Percentiles rank a stretch among this genome's conserved stretches.
phyloP scores from a whole-genome alignment of 495 filamentous ascomycete species.

The Annulohypoxylon bovei region DNA sequence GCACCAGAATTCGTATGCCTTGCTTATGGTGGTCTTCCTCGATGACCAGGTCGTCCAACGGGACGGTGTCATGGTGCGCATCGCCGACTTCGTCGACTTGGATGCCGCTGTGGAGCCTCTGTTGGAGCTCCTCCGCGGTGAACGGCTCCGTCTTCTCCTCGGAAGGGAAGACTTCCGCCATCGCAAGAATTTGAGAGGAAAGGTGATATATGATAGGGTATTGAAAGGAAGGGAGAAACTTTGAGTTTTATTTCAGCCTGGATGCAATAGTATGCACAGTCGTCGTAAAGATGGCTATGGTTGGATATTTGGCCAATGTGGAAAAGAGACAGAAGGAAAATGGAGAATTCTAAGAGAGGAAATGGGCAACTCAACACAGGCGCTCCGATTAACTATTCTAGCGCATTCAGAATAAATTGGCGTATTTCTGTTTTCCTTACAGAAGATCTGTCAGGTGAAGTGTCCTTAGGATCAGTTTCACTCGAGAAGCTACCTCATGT shows the following conservation, averaged over 20 bases:
- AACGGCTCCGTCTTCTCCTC: slow-evolving; percentile 63
- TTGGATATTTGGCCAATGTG: slow-evolving; percentile 1
- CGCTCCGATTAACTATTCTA: slow-evolving; percentile 23
- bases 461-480: slow-evolving; percentile 41
- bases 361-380: slow-evolving; percentile 31
- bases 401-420: slow-evolving; percentile 7
- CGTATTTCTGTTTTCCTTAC: slow-evolving; percentile 1
- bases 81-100: slow-evolving; percentile 47
- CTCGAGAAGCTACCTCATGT: slow-evolving; percentile 27
- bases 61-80: slow-evolving; percentile 48
- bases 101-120: slow-evolving; percentile 48
- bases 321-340: slow-evolving; percentile 9
- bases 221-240: slow-evolving; percentile 13
- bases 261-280: slow-evolving; percentile 16
- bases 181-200: slow-evolving; percentile 38
- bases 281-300: background rate
- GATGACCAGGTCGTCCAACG: slow-evolving; percentile 57
- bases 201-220: background rate
- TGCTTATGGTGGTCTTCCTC: slow-evolving; percentile 53
- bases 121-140: slow-evolving; percentile 58
- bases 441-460: slow-evolving; percentile 44
- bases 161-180: slow-evolving; percentile 55
- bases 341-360: slow-evolving; percentile 13
- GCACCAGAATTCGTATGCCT: slow-evolving; percentile 59
- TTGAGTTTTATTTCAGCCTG: slow-evolving; percentile 19